These are phyloP conservation scores for Rhododendron williamsianum DNA, from an alignment of 148 eudicot species.

Conservation along the genomic window DNA sequence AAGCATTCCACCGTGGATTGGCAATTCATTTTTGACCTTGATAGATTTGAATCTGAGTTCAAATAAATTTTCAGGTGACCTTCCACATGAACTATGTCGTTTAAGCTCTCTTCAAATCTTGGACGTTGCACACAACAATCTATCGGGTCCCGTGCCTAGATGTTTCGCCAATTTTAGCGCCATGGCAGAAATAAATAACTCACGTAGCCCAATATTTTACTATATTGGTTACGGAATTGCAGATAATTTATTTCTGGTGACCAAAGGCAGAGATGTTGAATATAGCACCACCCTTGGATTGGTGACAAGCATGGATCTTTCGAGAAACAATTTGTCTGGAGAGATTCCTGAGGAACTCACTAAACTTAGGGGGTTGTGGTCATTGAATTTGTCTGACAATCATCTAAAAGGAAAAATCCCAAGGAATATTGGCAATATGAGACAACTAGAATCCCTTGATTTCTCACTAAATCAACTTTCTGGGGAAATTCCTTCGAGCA, in stretches of 20 bases:
- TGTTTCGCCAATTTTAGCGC: constrained; percentile 8
- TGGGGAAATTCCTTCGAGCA: not conserved
- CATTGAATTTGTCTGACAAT: not conserved
- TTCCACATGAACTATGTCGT: not conserved
- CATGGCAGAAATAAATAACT: constrained; percentile 9
- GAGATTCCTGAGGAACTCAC: not conserved
- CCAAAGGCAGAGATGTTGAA: not conserved
- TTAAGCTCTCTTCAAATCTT: constrained; percentile 3
- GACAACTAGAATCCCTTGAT: not conserved
- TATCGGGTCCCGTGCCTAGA: not conserved
- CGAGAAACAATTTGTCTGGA: not conserved
- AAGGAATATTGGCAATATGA: not conserved
- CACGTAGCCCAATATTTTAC: not conserved
- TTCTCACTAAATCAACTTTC: not conserved
- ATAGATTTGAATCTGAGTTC: not conserved
- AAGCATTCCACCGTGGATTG: constrained; percentile 2
- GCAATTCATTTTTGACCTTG: not conserved
- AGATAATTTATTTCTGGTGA: not conserved
- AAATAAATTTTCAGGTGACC: not conserved
- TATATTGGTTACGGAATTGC: not conserved
- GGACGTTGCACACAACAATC: constrained; percentile 1
- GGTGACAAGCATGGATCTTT: not conserved
- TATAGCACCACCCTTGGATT: not conserved
- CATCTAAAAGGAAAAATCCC: not conserved
- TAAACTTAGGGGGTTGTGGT: not conserved